phyloP scores from a whole-genome alignment of 257 asterid genomes.

The Fraxinus anomala region DNA sequence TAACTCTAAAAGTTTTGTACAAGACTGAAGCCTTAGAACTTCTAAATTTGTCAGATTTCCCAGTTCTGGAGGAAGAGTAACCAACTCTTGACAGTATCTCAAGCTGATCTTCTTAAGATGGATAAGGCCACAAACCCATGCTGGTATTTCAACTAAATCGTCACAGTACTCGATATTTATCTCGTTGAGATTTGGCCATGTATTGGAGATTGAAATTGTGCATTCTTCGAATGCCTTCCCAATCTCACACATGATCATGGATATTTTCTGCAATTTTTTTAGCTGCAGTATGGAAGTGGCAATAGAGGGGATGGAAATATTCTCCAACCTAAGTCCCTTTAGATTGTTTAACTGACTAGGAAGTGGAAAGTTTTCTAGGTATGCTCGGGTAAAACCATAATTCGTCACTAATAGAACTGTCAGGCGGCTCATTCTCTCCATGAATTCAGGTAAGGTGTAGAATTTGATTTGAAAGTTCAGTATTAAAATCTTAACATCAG shows the following conservation, averaged over 20 bases:
- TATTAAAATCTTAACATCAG: constrained; percentile 33
- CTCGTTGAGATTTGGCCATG: constrained; percentile 41
- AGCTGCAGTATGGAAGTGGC: constrained; percentile 17
- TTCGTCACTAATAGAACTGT: constrained; percentile 36
- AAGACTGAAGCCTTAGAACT: constrained; percentile 39
- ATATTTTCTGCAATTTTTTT: constrained; percentile 34
- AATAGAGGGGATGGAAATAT: constrained; percentile 33
- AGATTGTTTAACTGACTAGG: constrained; percentile 32
- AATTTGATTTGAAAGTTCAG: constrained; percentile 31
- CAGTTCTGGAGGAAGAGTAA: constrained; percentile 30
- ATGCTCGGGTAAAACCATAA: constrained; percentile 28
- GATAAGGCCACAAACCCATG: constrained; percentile 25
- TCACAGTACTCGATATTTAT: constrained; percentile 37
- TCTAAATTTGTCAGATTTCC: constrained; percentile 35
- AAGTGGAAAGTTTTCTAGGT: constrained; percentile 21
- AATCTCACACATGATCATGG: constrained; percentile 34
- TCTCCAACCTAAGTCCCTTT: constrained; percentile 38
- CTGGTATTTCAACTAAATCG: constrained; percentile 32
- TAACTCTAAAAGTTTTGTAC: constrained; percentile 25
- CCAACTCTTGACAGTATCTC: constrained; percentile 35
- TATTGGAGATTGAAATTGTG: background rate
- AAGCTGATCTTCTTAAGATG: constrained; percentile 36
- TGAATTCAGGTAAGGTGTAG: constrained; percentile 32
- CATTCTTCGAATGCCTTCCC: constrained; percentile 24
- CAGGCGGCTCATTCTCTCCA: constrained; percentile 26